Evolutionary conservation across 768 basidiomycete genomes (phyloP).

Genomic region (Russula dissimulans): DNA sequence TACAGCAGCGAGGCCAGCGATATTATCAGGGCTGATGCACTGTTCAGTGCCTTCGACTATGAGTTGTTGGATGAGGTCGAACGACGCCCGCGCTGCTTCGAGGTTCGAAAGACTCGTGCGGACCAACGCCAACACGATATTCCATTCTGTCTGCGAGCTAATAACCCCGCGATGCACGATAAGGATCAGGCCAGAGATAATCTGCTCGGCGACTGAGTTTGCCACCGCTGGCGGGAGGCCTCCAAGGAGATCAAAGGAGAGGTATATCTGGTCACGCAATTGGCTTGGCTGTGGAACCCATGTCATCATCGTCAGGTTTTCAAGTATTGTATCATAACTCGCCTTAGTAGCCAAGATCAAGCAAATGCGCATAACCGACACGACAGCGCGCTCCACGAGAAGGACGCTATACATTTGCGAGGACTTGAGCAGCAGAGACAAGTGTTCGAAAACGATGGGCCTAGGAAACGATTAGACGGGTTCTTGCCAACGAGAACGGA

Average conservation of each 20-base stretch:
- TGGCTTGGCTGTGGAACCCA: constrained; percentile 40
- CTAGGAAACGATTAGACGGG: constrained; percentile 32
- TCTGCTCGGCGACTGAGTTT: constrained; percentile 82
- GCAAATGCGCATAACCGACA: constrained; percentile 79
- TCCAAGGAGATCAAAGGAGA: constrained; percentile 85
- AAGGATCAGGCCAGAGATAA: constrained; percentile 71
- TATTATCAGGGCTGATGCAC: constrained; percentile 67
- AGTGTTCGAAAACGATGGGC: constrained; percentile 92
- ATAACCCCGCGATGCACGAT: constrained; percentile 73
- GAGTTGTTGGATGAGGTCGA: constrained; percentile 67
- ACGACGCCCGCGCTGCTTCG: constrained; percentile 78
- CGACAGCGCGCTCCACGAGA: constrained; percentile 89
- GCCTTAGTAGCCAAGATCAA: constrained; percentile 75
- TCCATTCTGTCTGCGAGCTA: constrained; percentile 93
- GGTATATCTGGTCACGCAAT: constrained; percentile 87
- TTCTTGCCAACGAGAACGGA: not conserved
- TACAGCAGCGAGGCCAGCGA: constrained; percentile 65
- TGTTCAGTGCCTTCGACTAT: constrained; percentile 51
- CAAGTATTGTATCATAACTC: constrained; percentile 20
- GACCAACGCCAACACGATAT: constrained; percentile 79
- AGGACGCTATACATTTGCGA: constrained; percentile 80
- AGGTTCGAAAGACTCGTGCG: constrained; percentile 78
- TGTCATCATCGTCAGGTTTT: not conserved
- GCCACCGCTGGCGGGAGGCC: constrained; percentile 69
- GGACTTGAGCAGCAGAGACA: constrained; percentile 69